Evolutionary conservation across 2,329 filamentous ascomycete genomes (phyloP).

Genomic region (Scolecobasidium constrictum): DNA sequence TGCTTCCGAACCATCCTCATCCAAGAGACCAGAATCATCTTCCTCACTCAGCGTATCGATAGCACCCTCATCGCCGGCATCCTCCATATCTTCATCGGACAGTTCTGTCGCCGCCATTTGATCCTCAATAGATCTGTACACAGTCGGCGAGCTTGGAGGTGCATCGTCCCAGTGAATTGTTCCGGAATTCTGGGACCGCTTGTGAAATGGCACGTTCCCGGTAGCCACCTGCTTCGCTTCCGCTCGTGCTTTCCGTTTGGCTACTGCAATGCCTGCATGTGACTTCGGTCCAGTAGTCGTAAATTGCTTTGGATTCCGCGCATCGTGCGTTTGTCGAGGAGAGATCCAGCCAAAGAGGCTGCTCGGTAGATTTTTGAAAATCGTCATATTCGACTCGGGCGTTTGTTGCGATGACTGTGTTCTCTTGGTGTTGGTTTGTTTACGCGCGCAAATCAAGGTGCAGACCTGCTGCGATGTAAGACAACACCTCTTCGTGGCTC

Average conservation of each 20-base stretch:
- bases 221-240: neutral
- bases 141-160: neutral
- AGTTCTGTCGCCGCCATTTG: neutral
- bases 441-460: too few species aligned
- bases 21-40: neutral
- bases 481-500: too few species aligned
- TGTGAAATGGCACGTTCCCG: neutral
- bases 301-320: neutral
- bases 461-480: too few species aligned
- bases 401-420: neutral
- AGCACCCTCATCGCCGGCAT: neutral
- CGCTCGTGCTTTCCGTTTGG: neutral
- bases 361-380: neutral
- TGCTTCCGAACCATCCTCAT: neutral
- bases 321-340: neutral
- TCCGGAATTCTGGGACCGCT: neutral
- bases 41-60: neutral
- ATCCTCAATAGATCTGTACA: neutral
- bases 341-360: slow-evolving; percentile 3
- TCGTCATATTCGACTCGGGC: neutral
- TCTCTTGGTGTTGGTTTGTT: neutral
- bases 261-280: neutral
- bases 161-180: neutral
- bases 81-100: neutral
- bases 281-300: neutral